Percentiles rank a stretch among this genome's conserved stretches.
These are phyloP conservation scores for Whalleya microplaca DNA, from an alignment of 2,329 filamentous ascomycete species.

Conservation along the genomic window DNA sequence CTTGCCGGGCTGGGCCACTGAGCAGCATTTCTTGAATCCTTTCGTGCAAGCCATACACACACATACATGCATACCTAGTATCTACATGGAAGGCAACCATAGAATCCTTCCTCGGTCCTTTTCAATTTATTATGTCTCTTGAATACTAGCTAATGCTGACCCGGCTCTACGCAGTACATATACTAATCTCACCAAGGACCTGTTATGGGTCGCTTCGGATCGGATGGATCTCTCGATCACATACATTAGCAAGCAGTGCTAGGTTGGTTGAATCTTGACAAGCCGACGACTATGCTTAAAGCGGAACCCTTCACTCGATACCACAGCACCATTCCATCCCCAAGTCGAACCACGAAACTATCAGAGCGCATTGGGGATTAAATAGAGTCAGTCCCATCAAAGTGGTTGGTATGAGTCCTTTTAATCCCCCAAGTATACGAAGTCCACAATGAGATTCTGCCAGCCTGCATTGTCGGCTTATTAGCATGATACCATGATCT, in stretches of 20 bases:
- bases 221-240: background rate
- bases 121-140: background rate
- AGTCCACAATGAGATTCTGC: background rate
- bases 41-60: background rate
- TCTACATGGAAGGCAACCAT: background rate
- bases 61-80: too few relatives aligned
- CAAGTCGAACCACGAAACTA: background rate
- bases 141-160: background rate
- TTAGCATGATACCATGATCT: too few relatives aligned
- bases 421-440: background rate
- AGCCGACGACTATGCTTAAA: background rate
- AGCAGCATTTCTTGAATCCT: conserved; percentile 21
- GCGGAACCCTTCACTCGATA: background rate
- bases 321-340: too few relatives aligned
- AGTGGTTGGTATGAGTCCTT: background rate
- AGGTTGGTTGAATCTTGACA: background rate
- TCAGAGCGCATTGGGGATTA: background rate
- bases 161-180: background rate
- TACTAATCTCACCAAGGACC: background rate
- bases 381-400: background rate
- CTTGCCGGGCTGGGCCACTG: conserved; percentile 12
- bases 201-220: background rate
- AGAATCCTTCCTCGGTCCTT: background rate
- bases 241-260: background rate
- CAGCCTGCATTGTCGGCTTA: background rate